A percentile compares a stretch with the other conserved stretches of the same genome.
Evolutionary conservation across 1,284 basidiomycete genomes (phyloP).

Genomic region (Ceraceosorus guamensis): DNA sequence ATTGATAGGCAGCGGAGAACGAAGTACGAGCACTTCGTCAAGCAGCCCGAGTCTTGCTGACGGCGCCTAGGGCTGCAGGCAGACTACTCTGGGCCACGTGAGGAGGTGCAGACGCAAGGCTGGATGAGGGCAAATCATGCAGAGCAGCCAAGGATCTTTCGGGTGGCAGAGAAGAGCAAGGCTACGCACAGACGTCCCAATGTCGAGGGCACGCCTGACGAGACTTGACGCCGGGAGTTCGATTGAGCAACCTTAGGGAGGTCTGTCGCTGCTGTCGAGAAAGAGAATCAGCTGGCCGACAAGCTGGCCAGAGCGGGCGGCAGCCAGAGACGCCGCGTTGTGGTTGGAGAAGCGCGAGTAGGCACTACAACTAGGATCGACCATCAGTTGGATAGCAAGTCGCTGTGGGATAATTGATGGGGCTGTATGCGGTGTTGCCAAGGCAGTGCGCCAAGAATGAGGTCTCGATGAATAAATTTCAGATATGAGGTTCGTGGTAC

Average conservation of each 20-base stretch:
- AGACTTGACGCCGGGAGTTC: no score
- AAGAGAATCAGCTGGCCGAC: slow-evolving; percentile 35
- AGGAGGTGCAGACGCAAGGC: background rate
- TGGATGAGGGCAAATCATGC: background rate
- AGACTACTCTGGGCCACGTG: background rate
- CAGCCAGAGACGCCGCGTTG: background rate
- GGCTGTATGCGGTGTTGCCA: no score
- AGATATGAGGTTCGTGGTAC: background rate
- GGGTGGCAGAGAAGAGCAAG: background rate
- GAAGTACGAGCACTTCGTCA: no score
- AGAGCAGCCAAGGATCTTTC: background rate
- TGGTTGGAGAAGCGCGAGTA: slow-evolving; percentile 13
- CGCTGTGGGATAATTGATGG: no score
- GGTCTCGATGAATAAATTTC: background rate
- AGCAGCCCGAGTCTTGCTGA: no score
- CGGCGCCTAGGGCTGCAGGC: slow-evolving; percentile 1
- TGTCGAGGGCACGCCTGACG: no score
- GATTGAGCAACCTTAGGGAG: slow-evolving; percentile 23
- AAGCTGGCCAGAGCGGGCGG: slow-evolving; percentile 2
- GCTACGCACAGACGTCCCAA: no score
- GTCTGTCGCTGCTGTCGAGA: slow-evolving; percentile 38
- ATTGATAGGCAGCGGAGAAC: background rate
- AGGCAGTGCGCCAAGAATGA: background rate
- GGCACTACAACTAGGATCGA: slow-evolving; percentile 38
- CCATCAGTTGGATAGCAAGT: slow-evolving; percentile 29